Evolutionary conservation across 2,329 filamentous ascomycete species (phyloP), one percentile per base, ranked within the genome.

Genomic region (Hymenoscyphus occultus): DNA sequence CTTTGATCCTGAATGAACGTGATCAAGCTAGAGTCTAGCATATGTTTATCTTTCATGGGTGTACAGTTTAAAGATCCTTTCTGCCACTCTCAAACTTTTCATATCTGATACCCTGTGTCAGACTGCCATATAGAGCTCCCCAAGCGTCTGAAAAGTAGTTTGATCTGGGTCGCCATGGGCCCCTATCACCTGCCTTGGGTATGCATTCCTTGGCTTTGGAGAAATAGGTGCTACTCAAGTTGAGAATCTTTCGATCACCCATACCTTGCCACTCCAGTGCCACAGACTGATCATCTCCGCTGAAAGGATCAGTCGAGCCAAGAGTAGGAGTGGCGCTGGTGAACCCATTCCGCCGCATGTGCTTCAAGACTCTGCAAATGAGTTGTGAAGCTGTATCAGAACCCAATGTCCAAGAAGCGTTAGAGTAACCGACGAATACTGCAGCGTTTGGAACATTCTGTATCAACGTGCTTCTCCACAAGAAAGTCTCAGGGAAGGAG

Each of bases 361-460:
- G 61, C 57, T 75, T 76, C 19, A 75, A 31, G 2, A 76, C 45
- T n/a, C 72, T 66, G 35, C 71, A 73, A 2, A 74, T 60, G 3
- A 71, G 59, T 14, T 58, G 39, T 1, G 73, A 71, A 12, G 73
- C 72, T 2, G 67, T 61, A 61, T 89, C 87, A 0, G 85, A 83
- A 2, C 88, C 88, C 0, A 89, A 82, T 0, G 89, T 91, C 88
- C 88, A 92, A 0, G 83, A 84, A 0, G 84, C 82, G 58, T 88
- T 85, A 22, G 85, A 83, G 74, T 91, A 91, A 9, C 89, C 89
- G 56, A 88, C 79, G 42, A 89, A 78, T 61, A 86, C 80, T 0
- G 81, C 80, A 1, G 84, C 77, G 71, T 91, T 92, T 5, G 89
- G 89, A 1, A 90, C 74, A 59, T 84, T 86, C 69, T 90, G 83